A percentile compares a stretch with the other conserved stretches of the same genome.
phyloP scores from a whole-genome alignment of 73 alveolate species.

The Tetrahymena elliotti region DNA sequence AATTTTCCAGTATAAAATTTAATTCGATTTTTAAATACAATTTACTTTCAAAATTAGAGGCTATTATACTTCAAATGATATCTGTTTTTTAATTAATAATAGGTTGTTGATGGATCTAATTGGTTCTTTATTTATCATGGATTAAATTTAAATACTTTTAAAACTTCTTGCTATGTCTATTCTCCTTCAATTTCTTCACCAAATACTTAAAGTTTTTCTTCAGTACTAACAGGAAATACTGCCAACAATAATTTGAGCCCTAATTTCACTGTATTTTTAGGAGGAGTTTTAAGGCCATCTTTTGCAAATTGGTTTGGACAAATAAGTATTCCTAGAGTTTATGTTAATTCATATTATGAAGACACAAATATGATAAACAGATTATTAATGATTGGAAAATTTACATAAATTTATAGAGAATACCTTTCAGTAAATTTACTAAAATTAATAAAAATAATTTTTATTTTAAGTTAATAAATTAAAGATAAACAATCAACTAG shows the following conservation, averaged over 20 bases:
- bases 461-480: not conserved
- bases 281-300: not conserved
- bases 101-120: not conserved
- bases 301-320: not conserved
- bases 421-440: not conserved
- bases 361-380: not conserved
- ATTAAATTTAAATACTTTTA: not conserved
- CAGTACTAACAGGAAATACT: not conserved
- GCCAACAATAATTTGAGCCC: not conserved
- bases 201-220: not conserved
- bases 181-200: not conserved
- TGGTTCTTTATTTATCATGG: not conserved
- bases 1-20: not conserved
- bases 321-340: not conserved
- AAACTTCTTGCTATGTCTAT: not conserved
- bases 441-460: not conserved
- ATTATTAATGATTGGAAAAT: not conserved
- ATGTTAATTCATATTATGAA: not conserved
- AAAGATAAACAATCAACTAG: not conserved
- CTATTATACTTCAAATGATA: too few species aligned
- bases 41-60: too few species aligned
- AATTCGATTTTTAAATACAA: not conserved
- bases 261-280: not conserved
- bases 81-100: not conserved
- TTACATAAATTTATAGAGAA: not conserved